These are phyloP conservation scores for Cordyceps cicadae DNA, from an alignment of 2,329 filamentous ascomycete genomes.

Conservation along the genomic window DNA sequence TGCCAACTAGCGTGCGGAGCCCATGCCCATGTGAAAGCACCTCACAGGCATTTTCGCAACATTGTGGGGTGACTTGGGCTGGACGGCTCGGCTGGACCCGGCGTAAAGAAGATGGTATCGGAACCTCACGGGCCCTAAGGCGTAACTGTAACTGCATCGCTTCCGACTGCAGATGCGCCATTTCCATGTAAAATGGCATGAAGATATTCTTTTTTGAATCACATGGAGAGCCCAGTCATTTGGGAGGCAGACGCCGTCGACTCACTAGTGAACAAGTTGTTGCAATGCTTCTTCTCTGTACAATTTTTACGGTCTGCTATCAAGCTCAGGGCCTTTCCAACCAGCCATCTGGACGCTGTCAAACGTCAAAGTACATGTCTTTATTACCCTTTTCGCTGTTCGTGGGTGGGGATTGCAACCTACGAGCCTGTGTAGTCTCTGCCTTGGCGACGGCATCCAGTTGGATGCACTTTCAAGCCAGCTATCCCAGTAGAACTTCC, in stretches of 20 bases:
- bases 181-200: too few species aligned
- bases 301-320: too few species aligned
- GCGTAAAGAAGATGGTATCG: slow-evolving; percentile 6
- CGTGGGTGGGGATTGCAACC: slow-evolving; percentile 14
- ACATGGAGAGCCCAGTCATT: too few species aligned
- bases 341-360: neutral
- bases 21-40: slow-evolving; percentile 11
- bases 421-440: neutral
- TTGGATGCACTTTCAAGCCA: slow-evolving; percentile 18
- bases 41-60: neutral
- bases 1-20: slow-evolving; percentile 10
- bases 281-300: neutral
- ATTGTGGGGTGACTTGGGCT: slow-evolving; percentile 9
- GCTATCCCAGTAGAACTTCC: slow-evolving; percentile 22
- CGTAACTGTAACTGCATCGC: neutral
- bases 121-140: slow-evolving; percentile 7
- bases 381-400: neutral
- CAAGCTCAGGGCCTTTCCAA: neutral
- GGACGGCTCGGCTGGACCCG: slow-evolving; percentile 13
- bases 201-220: too few species aligned
- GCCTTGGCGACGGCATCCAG: neutral
- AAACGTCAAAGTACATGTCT: neutral
- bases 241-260: neutral
- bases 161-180: too few species aligned
- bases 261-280: neutral